Evolutionary conservation across 176 grass and related monocot genomes (phyloP).

Genomic region (Triticum timopheevii): DNA sequence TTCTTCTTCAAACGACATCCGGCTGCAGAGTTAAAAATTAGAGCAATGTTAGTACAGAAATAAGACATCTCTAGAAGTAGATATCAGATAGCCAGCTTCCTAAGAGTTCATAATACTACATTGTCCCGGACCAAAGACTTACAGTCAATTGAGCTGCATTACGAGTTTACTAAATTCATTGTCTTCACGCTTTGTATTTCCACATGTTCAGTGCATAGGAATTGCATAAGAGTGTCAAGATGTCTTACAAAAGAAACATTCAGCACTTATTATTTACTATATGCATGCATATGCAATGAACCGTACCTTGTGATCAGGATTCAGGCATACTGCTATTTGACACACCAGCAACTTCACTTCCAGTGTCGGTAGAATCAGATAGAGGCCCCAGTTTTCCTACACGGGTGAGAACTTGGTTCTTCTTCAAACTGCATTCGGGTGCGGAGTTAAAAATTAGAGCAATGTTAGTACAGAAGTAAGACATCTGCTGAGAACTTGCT

Average conservation of each 20-base stretch:
- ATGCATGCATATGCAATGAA: constrained; percentile 7
- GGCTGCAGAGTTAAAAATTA: no score
- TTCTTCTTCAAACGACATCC: not conserved
- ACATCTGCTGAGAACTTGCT: not conserved
- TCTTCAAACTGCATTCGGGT: constrained; percentile 32
- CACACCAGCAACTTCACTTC: constrained; percentile 30
- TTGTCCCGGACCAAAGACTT: no score
- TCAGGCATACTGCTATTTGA: not conserved
- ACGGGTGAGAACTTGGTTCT: not conserved
- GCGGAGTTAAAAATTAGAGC: constrained; percentile 8
- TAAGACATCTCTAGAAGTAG: no score
- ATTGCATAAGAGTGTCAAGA: not conserved
- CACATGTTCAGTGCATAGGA: constrained; percentile 31
- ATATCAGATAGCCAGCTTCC: no score
- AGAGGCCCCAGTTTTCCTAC: constrained; percentile 28
- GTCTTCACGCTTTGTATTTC: constrained; percentile 34
- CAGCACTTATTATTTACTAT: not conserved
- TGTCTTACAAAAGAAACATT: not conserved
- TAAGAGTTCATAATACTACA: no score
- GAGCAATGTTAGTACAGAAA: no score
- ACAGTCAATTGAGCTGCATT: no score
- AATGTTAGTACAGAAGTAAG: constrained; percentile 8
- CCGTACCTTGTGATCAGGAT: constrained; percentile 34
- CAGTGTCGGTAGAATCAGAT: not conserved
- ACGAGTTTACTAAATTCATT: constrained; percentile 53